A percentile compares a stretch with the other conserved stretches of the same genome.
Evolutionary conservation across 1,139 yeast genomes (phyloP).

Genomic region (Scheffersomyces quercinus): DNA sequence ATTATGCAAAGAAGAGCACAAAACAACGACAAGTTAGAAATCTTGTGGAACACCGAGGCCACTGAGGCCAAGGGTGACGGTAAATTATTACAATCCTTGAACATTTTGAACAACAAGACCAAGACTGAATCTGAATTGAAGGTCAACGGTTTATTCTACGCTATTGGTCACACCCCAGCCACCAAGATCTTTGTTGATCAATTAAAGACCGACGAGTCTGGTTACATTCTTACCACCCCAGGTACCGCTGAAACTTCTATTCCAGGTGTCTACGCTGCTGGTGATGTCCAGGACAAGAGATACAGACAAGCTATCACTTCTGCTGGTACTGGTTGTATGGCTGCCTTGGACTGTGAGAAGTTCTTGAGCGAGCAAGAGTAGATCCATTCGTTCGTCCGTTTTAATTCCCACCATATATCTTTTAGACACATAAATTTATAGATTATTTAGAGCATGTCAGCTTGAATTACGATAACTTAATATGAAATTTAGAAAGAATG

Average conservation of each 20-base stretch:
- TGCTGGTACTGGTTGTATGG: conserved; percentile 99
- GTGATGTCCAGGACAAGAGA: conserved; percentile 96
- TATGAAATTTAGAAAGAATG: too few relatives aligned
- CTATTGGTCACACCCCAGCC: conserved; percentile 97
- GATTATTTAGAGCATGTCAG: too few relatives aligned
- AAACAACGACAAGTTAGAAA: conserved; percentile 83
- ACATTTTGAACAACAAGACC: conserved; percentile 70
- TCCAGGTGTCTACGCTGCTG: conserved; percentile 95
- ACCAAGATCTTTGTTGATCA: conserved; percentile 77
- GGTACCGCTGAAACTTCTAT: conserved; percentile 88
- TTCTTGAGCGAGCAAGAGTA: conserved; percentile 69
- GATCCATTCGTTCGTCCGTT: neutral
- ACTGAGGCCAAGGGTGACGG: conserved; percentile 93
- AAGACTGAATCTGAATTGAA: conserved; percentile 66
- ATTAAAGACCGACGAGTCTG: conserved; percentile 80
- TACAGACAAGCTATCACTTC: conserved; percentile 99
- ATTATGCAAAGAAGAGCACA: conserved; percentile 94
- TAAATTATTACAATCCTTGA: conserved; percentile 61
- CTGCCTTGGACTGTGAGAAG: conserved; percentile 93
- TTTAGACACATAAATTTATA: too few relatives aligned
- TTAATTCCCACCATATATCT: too few relatives aligned
- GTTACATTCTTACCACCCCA: conserved; percentile 85
- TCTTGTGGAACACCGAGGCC: conserved; percentile 83
- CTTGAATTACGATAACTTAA: too few relatives aligned
- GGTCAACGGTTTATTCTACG: conserved; percentile 94